Evolutionary conservation across 2,329 filamentous ascomycete species (phyloP), one percentile per base, ranked within the genome.

Genomic region (Acrodontium crateriforme): DNA sequence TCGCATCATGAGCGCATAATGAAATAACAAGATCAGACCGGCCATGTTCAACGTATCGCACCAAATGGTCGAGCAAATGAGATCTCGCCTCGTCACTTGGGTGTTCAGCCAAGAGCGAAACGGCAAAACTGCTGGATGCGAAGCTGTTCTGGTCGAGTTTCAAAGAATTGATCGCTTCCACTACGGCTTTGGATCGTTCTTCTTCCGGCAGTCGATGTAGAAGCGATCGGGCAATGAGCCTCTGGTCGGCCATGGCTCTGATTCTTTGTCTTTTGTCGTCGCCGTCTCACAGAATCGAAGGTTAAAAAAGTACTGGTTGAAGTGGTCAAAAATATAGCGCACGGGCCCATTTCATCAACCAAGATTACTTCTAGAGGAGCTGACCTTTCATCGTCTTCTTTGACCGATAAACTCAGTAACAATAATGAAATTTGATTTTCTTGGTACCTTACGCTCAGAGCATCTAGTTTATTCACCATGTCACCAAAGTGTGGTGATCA

Each of bases 131-230:
- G 14, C 16, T 10, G 15, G 21, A 14, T 12, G 15, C 22, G 9
- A 16, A 7, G 13, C 19, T 16, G 13, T 20, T 12, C 4, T 15
- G n/a, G 13, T 18, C 28, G 8, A 28, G 20, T 12, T 12, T 10
- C 20, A 22, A n/a, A 9, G 18, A 19, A 9, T 16, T n/a, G 12
- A 36, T 22, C 5, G 28, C 27, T n/a, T 27, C 22, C 17, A 19
- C 30, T n/a, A 46, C 32, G 10, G 39, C 36, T 18, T 25, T 30
- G 6, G 13, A 16, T 12, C 41, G 42, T 14, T 40, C 31, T 14
- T 34, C 24, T 21, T 37, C 25, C 10, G 35, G 30, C 6, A 46
- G 25, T 23, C 38, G 39, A 16, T 35, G 28, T 9, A 46, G 40
- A 9, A 46, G 30, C 14, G 41, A 32, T 26, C 34, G 28, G 9